Evolutionary conservation across 768 basidiomycete species (phyloP), one percentile per base, ranked within the genome.

Genomic region (Crepidotus variabilis): DNA sequence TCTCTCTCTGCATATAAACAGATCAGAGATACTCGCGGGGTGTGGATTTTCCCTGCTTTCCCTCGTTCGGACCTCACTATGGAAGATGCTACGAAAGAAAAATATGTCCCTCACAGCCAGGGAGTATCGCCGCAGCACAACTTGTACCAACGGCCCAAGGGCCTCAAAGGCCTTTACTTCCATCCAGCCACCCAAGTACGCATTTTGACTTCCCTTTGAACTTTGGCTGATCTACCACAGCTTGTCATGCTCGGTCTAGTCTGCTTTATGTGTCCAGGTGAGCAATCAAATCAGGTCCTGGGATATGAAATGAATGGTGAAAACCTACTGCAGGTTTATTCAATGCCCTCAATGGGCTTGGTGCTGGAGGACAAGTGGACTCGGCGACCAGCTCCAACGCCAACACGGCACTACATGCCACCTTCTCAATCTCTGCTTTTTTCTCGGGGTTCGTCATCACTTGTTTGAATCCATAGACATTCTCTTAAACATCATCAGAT

Each of bases 291-390:
- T 24, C 28, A 46, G 2, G 10, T 13, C 47, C 13, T 22, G 21
- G 1, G 5, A 13, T 47, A n/a, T 16, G 21, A 2, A 22, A 14
- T 11, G 45, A 10, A 22, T 9, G 14, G 14, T 22, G 9, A 18
- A 43, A 16, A 23, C 47, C 72, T 72, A n/a, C n/a, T n/a, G n/a
- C n/a, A 67, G 90, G 90, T 57, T 78, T 91, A 55, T 92, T 89
- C 72, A 93, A 92, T 64, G 84, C 90, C 0, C 73, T 92, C 63
- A 87, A 82, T 54, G 89, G 91, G 33, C 77, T 94, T 47, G 92
- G 92, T 3, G 90, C 79, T 47, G 90, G 87, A 47, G 92, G 92
- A 2, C 86, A 88, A 70, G 66, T 90, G 45, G 84, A 88, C 63
- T 65, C 82, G 11, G 76, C 74, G 2, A 88, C 84, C 11, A 81